Conservation (phyloP, 2,329 filamentous ascomycete species). For the Botrytis medusae region DNA sequence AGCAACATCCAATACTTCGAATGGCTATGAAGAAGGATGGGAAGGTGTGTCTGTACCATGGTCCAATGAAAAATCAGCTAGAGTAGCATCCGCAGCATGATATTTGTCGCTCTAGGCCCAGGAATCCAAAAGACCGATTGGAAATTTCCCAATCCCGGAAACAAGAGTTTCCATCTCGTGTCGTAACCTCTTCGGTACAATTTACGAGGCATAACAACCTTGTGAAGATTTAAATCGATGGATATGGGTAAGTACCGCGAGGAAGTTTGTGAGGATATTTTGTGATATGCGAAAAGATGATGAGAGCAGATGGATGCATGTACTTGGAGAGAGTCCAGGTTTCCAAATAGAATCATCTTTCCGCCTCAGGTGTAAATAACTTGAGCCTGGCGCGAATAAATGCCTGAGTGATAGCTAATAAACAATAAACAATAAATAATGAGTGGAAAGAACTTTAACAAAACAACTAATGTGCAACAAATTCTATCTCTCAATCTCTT, state of each 20-base stretch:
- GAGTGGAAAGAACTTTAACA: neutral
- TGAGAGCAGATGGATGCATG: neutral
- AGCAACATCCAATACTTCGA: neutral
- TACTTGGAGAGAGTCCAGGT: neutral
- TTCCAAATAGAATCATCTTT: conserved; percentile 3
- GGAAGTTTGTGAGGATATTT: neutral
- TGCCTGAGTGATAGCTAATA: conserved; percentile 17
- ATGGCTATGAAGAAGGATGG: neutral
- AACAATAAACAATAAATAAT: neutral
- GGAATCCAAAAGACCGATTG: neutral
- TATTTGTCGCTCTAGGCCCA: neutral
- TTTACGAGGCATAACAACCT: neutral
- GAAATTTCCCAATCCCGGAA: neutral
- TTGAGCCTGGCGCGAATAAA: conserved; percentile 6
- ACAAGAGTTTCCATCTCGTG: neutral
- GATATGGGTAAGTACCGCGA: neutral
- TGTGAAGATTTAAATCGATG: neutral
- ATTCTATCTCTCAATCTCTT: neutral
- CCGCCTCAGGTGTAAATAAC: conserved; percentile 16
- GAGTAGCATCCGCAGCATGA: neutral
- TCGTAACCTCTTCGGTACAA: neutral
- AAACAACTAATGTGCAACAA: neutral
- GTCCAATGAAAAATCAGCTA: neutral
- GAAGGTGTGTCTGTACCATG: neutral
- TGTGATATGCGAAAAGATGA: neutral